These are phyloP conservation scores for Cystobasidiaceae sp. DNA, from an alignment of 1,284 basidiomycete species.

Conservation along the genomic window DNA sequence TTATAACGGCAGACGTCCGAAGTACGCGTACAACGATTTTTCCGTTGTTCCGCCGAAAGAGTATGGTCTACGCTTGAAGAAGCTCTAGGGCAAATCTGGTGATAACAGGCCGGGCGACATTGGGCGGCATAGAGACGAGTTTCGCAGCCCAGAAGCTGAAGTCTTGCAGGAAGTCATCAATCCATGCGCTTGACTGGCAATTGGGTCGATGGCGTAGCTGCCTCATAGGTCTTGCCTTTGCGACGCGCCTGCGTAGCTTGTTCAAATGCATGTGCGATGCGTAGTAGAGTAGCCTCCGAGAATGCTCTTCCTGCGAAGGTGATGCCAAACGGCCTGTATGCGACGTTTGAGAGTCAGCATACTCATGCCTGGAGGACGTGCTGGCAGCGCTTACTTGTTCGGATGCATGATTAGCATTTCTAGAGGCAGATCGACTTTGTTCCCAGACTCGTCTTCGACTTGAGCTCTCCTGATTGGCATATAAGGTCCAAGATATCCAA, in stretches of 20 bases:
- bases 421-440: background rate
- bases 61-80: too few species aligned
- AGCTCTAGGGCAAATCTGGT: too few species aligned
- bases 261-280: constrained; percentile 26
- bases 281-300: constrained; percentile 19
- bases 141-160: too few species aligned
- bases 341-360: background rate
- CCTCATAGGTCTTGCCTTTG: constrained; percentile 53
- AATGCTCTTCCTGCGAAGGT: constrained; percentile 20
- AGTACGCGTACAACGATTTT: too few species aligned
- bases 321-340: constrained; percentile 28
- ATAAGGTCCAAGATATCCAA: background rate
- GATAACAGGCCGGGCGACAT: too few species aligned
- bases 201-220: constrained; percentile 54
- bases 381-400: background rate
- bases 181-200: background rate
- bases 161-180: too few species aligned
- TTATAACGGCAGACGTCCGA: too few species aligned
- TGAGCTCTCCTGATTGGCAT: background rate
- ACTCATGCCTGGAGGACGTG: too few species aligned
- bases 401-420: background rate
- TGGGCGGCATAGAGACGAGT: too few species aligned
- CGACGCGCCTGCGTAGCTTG: constrained; percentile 59
- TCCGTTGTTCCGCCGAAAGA: too few species aligned
- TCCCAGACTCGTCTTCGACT: background rate